Conservation (phyloP, 2,329 filamentous ascomycete genomes). For the Penicillium crustosum region DNA sequence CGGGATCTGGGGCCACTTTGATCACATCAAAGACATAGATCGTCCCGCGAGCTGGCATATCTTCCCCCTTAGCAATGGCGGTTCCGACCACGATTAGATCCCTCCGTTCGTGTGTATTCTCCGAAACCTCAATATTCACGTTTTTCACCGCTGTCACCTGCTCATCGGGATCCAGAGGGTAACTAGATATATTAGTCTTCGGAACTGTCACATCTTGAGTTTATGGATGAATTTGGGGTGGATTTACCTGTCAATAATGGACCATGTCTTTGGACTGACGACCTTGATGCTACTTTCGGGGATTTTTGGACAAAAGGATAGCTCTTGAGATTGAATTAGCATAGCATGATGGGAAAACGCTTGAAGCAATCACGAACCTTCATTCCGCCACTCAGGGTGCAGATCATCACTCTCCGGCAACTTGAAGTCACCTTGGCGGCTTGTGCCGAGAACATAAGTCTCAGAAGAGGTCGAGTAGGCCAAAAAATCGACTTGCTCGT, state of each 20-base stretch:
- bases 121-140: slow-evolving; percentile 83
- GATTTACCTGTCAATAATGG: slow-evolving; percentile 66
- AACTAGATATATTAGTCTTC: slow-evolving; percentile 31
- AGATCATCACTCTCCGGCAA: slow-evolving; percentile 83
- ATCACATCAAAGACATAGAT: slow-evolving; percentile 92
- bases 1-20: slow-evolving; percentile 85
- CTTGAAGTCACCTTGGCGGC: slow-evolving; percentile 68
- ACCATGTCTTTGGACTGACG: slow-evolving; percentile 73
- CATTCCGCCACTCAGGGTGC: slow-evolving; percentile 75
- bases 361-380: slow-evolving; percentile 50
- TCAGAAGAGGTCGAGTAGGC: slow-evolving; percentile 74
- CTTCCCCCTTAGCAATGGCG: slow-evolving; percentile 82
- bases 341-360: background rate
- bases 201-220: background rate
- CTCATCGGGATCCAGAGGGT: slow-evolving; percentile 72
- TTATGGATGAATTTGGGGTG: slow-evolving; percentile 2
- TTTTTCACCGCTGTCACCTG: slow-evolving; percentile 78
- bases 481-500: slow-evolving; percentile 68
- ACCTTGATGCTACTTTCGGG: slow-evolving; percentile 75
- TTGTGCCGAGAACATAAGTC: slow-evolving; percentile 75
- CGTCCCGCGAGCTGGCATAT: slow-evolving; percentile 78
- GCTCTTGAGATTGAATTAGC: slow-evolving; percentile 39
- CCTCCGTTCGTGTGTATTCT: slow-evolving; percentile 82
- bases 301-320: slow-evolving; percentile 63
- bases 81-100: slow-evolving; percentile 84